Conservation (phyloP, 176 grass and related monocot genomes). For the Chloris gayana region DNA sequence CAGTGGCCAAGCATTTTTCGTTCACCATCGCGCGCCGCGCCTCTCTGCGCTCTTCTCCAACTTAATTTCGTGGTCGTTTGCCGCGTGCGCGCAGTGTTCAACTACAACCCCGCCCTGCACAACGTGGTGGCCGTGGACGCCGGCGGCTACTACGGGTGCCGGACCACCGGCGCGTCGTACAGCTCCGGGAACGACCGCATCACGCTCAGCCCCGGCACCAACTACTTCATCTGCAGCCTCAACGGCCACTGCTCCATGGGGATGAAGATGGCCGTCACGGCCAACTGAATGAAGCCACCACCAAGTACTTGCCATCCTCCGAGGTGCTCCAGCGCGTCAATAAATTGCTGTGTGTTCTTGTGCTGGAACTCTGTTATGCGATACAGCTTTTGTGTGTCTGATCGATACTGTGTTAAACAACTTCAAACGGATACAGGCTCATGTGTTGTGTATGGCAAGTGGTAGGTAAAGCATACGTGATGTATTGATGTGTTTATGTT, state of each 20-base stretch:
- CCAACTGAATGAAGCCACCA: constrained; percentile 17
- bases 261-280: constrained; percentile 78
- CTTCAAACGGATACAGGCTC: not conserved
- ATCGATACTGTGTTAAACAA: not conserved
- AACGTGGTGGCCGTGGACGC: constrained; percentile 77
- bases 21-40: too few relatives aligned
- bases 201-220: constrained; percentile 50
- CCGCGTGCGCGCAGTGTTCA: constrained; percentile 56
- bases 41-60: not conserved
- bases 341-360: not conserved
- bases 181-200: constrained; percentile 64
- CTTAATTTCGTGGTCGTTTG: not conserved
- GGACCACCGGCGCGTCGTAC: constrained; percentile 43
- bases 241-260: constrained; percentile 59
- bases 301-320: not conserved
- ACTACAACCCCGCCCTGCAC: constrained; percentile 56
- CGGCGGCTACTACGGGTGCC: constrained; percentile 59
- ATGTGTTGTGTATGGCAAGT: constrained; percentile 19
- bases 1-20: not conserved
- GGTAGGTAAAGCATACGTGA: constrained; percentile 38
- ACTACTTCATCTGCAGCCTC: constrained; percentile 85
- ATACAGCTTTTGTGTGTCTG: not conserved
- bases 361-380: not conserved
- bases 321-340: not conserved
- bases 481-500: not conserved